phyloP scores from a whole-genome alignment of 345 rosid species.

The Citrus sp. region DNA sequence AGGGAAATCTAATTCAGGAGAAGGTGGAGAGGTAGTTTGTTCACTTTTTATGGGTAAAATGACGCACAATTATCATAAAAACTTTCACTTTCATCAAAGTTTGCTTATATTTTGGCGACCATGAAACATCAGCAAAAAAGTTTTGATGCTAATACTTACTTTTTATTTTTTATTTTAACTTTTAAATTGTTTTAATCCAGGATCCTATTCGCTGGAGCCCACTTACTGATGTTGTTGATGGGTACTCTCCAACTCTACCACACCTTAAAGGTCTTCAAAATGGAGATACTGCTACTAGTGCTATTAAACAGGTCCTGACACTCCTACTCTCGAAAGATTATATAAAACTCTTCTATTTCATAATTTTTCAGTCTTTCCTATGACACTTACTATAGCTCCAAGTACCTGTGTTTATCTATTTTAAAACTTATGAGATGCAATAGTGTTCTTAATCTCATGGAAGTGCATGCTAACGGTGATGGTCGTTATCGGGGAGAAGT shows the following conservation, averaged over 20 bases:
- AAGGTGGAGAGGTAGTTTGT: slow-evolving; percentile 94
- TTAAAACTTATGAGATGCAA: background rate
- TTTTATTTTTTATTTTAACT: background rate
- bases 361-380: background rate
- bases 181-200: slow-evolving; percentile 26
- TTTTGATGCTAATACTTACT: background rate
- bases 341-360: background rate
- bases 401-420: slow-evolving; percentile 4
- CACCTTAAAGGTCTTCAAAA: slow-evolving; percentile 99
- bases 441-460: background rate
- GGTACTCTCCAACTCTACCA: slow-evolving; percentile 93
- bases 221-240: slow-evolving; percentile 93
- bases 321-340: slow-evolving; percentile 11
- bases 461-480: slow-evolving; percentile 1
- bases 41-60: background rate
- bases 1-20: slow-evolving; percentile 97
- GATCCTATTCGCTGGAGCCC: slow-evolving; percentile 99
- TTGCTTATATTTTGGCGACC: background rate
- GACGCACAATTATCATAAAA: background rate
- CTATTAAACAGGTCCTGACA: slow-evolving; percentile 84
- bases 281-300: slow-evolving; percentile 98
- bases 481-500: background rate
- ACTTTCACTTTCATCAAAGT: background rate
- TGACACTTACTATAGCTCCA: background rate
- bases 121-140: background rate